These are phyloP conservation scores for Zoysia pacifica DNA, from an alignment of 176 grass and related monocot genomes.

Conservation along the genomic window DNA sequence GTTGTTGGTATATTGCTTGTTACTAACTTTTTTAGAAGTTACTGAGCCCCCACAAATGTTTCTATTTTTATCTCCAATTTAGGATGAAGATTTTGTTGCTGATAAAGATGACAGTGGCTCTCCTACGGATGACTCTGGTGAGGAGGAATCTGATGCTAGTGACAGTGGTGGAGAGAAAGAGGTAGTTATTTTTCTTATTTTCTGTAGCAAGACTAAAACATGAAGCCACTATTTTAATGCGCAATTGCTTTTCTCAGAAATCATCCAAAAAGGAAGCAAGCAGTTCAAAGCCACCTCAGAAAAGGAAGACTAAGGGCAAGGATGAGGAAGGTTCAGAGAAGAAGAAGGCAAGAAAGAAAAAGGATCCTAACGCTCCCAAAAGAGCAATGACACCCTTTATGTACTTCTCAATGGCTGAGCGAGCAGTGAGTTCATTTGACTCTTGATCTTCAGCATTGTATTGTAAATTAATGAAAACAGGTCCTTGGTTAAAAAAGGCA, in stretches of 20 bases:
- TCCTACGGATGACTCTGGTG: conserved; percentile 94
- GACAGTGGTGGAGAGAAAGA: conserved; percentile 82
- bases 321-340: conserved; percentile 84
- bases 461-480: background rate
- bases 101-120: conserved; percentile 98
- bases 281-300: conserved; percentile 66
- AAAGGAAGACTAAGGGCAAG: conserved; percentile 70
- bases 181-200: conserved; percentile 43
- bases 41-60: background rate
- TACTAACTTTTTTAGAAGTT: conserved; percentile 10
- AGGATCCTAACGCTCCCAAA: conserved; percentile 97
- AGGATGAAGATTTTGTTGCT: conserved; percentile 99
- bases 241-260: conserved; percentile 55
- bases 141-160: conserved; percentile 88
- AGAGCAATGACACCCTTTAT: conserved; percentile 90
- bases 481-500: background rate
- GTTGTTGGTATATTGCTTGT: conserved; percentile 29
- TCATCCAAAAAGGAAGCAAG: conserved; percentile 74
- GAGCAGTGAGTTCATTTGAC: conserved; percentile 62
- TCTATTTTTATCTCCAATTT: conserved; percentile 21
- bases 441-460: too few relatives aligned
- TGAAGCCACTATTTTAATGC: conserved; percentile 18
- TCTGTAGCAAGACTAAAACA: conserved; percentile 8
- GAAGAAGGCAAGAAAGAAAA: conserved; percentile 88
- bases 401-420: conserved; percentile 95